Evolutionary conservation across 352 stramenopile genomes (phyloP), one percentile per base, ranked within the genome.

Genomic region (Phytophthora ohioensis): DNA sequence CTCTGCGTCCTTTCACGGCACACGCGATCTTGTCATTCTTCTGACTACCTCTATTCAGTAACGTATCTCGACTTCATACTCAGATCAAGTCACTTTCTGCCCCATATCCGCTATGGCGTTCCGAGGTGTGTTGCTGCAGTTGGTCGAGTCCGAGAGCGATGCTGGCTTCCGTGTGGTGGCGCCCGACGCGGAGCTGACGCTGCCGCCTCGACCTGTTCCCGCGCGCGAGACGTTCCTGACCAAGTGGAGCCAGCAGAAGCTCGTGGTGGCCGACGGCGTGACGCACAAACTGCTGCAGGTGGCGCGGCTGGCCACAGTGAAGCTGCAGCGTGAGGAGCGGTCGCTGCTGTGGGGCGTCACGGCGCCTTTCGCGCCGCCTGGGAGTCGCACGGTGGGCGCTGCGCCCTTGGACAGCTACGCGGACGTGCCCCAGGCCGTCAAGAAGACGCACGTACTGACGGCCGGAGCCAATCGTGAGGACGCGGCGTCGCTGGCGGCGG

Each of bases 111-210:
- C 54, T 15, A 91, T 94, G 84, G 78, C 79, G 61, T 92, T 93
- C 75, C 83, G 83, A n/a, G 87, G 87, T 21, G 76, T 89, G 58
- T 62, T 94, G 52, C 81, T 93, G 32, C 57, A 76, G 47, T 57
- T 87, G 15, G 32, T 51, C 0, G 80, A 88, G 57, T 54, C 45
- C 32, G 65, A 76, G 48, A 77, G 59, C 41, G 48, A 57, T 63
- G 60, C 48, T 1, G 58, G 52, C 47, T 94, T 94, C 68, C 79
- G 64, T 36, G 76, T 91, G 9, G 69, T 93, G 13, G 76, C 75
- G 17, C 71, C 82, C 0, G 76, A 88, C 42, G 79, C 78, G 9
- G 66, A 75, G 60, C 67, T 94, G 15, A 66, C 69, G 4, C 57
- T 94, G 0, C 76, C 82, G 21, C 39, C 49, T 2, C 55, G 51